These are phyloP conservation scores for Actinomortierella ambigua DNA, from an alignment of 371 early-diverging fungal genomes.

Conservation along the genomic window DNA sequence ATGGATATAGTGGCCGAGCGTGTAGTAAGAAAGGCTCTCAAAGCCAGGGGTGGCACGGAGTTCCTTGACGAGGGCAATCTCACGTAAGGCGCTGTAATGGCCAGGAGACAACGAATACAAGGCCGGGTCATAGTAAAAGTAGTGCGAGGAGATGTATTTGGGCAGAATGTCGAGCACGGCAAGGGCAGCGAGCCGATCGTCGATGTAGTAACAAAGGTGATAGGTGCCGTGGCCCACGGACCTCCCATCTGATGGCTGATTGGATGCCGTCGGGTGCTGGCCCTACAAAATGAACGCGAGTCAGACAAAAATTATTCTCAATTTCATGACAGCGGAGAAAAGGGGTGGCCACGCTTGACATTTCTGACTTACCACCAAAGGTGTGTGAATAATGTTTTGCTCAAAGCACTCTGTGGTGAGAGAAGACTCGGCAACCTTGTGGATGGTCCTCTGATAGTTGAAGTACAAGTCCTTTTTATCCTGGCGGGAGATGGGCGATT, in stretches of 20 bases:
- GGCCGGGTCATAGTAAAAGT: constrained; percentile 91
- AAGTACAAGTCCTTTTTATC: constrained; percentile 80
- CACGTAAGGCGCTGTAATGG: constrained; percentile 81
- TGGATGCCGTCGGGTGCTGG: constrained; percentile 3
- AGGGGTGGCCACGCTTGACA: not conserved
- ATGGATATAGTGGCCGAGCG: constrained; percentile 85
- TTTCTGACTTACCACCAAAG: constrained; percentile 57
- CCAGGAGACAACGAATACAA: constrained; percentile 78
- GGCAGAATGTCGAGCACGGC: constrained; percentile 93
- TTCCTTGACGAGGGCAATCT: constrained; percentile 63
- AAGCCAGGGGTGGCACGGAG: constrained; percentile 27
- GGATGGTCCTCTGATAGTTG: constrained; percentile 84
- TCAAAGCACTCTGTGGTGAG: constrained; percentile 61
- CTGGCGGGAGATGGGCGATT: constrained; percentile 29
- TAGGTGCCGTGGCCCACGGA: constrained; percentile 72
- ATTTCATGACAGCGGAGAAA: not conserved
- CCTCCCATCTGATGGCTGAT: not conserved
- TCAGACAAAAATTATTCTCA: not conserved
- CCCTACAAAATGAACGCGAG: constrained; percentile 3
- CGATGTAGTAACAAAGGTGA: constrained; percentile 87
- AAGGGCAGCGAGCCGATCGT: constrained; percentile 78
- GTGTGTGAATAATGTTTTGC: constrained; percentile 77
- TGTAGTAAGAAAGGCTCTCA: constrained; percentile 49
- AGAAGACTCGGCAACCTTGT: constrained; percentile 67
- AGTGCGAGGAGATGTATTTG: constrained; percentile 86